phyloP scores from a whole-genome alignment of 306 rosid genomes.

The Trichosanthes cucumerina region DNA sequence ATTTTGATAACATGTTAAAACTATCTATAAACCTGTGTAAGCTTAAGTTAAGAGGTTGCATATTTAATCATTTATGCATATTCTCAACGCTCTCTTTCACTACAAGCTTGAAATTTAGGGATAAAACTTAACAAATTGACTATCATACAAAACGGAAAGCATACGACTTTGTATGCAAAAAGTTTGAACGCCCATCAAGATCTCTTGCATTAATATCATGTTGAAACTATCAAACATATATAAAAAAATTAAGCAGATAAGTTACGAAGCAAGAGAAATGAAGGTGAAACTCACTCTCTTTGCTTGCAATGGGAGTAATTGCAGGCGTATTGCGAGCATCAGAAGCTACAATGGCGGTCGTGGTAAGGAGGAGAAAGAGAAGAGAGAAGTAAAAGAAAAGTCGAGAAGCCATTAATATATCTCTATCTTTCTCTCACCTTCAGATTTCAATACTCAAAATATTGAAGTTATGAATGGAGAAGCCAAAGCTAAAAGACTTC shows the following conservation, averaged over 20 bases:
- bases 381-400: neutral
- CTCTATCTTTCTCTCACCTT: neutral
- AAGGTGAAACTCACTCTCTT: neutral
- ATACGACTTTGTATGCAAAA: no score
- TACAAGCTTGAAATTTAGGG: no score
- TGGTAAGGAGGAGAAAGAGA: neutral
- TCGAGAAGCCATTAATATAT: neutral
- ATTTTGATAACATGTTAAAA: no score
- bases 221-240: neutral
- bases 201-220: neutral
- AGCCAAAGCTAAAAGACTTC: neutral
- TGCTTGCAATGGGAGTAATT: neutral
- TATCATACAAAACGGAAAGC: no score
- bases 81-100: no score
- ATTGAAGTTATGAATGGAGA: neutral
- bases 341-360: neutral
- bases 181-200: no score
- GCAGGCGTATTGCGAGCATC: neutral
- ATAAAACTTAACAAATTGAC: no score
- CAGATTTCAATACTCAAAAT: neutral
- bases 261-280: neutral
- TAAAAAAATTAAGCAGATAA: no score
- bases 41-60: no score
- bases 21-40: no score
- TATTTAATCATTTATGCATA: no score